Evolutionary conservation across 495 filamentous ascomycete species (phyloP), one percentile per base, ranked within the genome.

Genomic region (Podospora fimiseda): DNA sequence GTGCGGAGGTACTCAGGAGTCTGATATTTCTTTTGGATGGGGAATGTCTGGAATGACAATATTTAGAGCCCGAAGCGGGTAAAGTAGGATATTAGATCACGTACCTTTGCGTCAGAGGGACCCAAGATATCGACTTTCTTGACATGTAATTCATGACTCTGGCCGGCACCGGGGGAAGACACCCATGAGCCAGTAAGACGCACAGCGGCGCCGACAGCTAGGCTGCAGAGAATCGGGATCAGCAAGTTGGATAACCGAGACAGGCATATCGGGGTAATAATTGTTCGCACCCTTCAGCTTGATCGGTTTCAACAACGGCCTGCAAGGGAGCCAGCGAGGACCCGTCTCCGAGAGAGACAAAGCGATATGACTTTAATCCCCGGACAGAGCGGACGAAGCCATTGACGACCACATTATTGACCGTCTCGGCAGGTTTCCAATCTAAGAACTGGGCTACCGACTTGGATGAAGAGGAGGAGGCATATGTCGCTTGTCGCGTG

Each of bases 21-120:
- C 55, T 95, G 90, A 58, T 89, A 95, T 67, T 96, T 95, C 69
- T 94, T 94, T 66, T 96, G 91, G 39, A 96, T 80, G 2, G 92
- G 91, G 64, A 86, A 93, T 51, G 83, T 87, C 88, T 96, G 65
- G 45, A 57, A 50, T 21, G 43, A 30, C 21, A 49, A 50, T 52
- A 47, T 57, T 60, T 50, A 69, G 47, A 42, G 53, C 18, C 9
- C 2, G 39, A n/a, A n/a, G 20, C 45, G 9, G 14, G 45, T 24
- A 33, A 27, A 16, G 45, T 13, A 18, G 8, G 40, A 19, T 41
- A 11, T 46, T 53, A 43, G 47, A 43, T 7, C 39, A 55, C 80
- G 62, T 74, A 94, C 91, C 75, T 85, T 81, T 54, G 89, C 73
- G 69, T 96, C 85, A 40, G 89, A 79, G 41, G 76, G 70, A 36